Conservation (phyloP, 441 rosid species). For the Jatropha multifida region DNA sequence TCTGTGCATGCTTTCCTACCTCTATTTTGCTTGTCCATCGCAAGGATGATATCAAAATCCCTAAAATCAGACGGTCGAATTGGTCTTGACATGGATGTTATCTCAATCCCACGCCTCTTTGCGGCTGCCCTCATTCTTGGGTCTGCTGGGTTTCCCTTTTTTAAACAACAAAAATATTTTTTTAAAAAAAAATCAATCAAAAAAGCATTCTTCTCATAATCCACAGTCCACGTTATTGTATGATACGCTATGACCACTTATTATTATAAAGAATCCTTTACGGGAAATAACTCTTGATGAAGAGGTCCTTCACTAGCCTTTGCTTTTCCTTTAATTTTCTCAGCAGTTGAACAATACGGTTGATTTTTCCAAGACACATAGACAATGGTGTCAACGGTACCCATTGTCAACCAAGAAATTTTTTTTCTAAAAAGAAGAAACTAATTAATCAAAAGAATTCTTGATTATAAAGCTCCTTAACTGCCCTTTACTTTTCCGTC, state of each 20-base stretch:
- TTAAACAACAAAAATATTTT: not conserved
- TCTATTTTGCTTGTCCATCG: slow-evolving; percentile 81
- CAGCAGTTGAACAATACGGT: not conserved
- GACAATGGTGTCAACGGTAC: too few species aligned
- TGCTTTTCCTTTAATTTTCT: not conserved
- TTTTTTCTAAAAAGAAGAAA: too few species aligned
- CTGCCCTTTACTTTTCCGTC: too few species aligned
- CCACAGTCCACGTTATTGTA: too few species aligned
- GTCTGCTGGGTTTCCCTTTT: slow-evolving; percentile 86
- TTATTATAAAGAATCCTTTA: too few species aligned
- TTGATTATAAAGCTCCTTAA: too few species aligned
- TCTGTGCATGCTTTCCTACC: slow-evolving; percentile 34
- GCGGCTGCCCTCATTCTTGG: slow-evolving; percentile 91
- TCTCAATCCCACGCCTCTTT: slow-evolving; percentile 76
- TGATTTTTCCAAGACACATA: not conserved
- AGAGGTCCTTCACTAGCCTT: not conserved
- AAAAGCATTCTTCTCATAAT: not conserved
- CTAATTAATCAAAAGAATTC: too few species aligned
- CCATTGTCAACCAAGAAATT: too few species aligned
- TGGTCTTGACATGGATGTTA: slow-evolving; percentile 88
- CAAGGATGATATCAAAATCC: slow-evolving; percentile 84
- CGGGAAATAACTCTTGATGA: not conserved
- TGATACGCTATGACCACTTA: too few species aligned
- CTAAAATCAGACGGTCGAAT: slow-evolving; percentile 71
- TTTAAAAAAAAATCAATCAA: not conserved